Percentiles rank a stretch among this genome's conserved stretches.
These are phyloP conservation scores for Quercus engelmannii DNA, from an alignment of 306 rosid genomes.

Conservation along the genomic window DNA sequence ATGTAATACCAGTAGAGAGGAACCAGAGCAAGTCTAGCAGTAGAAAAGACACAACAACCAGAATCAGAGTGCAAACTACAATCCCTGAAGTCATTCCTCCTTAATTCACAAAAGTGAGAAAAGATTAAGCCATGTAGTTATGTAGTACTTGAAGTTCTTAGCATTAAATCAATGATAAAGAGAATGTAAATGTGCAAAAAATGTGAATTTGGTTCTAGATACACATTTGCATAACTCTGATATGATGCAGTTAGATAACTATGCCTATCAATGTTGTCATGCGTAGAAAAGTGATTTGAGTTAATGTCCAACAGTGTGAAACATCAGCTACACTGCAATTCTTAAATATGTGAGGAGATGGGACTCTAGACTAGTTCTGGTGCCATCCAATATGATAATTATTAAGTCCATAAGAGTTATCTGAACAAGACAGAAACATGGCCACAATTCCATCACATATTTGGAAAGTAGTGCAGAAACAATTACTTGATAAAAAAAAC, in stretches of 20 bases:
- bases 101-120: conserved; percentile 22
- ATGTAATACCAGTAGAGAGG: conserved; percentile 77
- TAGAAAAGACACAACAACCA: conserved; percentile 34
- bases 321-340: background rate
- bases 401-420: too few relatives aligned
- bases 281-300: background rate
- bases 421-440: too few relatives aligned
- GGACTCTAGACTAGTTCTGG: background rate
- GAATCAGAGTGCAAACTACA: conserved; percentile 59
- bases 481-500: too few relatives aligned
- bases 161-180: background rate
- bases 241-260: background rate
- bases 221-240: background rate
- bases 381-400: too few relatives aligned
- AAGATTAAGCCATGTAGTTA: background rate
- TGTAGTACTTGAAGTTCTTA: background rate
- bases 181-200: background rate
- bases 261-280: background rate
- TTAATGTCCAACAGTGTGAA: background rate
- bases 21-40: conserved; percentile 66
- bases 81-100: conserved; percentile 51
- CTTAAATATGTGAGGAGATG: background rate
- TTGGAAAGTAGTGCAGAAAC: too few relatives aligned
- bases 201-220: background rate
- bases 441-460: too few relatives aligned